Base-by-base conservation (phyloP, 306 rosid genomes). In the Lathyrus sativus region DNA sequence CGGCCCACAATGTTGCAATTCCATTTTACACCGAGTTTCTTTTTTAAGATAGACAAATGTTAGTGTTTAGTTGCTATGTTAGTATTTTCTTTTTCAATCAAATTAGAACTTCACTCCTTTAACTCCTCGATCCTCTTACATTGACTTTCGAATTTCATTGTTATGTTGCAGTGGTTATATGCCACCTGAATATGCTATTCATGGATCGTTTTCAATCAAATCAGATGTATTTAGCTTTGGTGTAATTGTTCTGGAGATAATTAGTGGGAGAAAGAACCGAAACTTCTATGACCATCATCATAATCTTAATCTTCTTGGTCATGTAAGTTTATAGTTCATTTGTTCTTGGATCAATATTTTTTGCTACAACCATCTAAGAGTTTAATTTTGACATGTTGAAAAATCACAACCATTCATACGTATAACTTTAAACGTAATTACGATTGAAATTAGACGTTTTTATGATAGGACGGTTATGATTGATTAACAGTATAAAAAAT, bases 281-380 rank as follows among this genome's bases (percentile, higher is more conserved):
- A 28, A 28, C 11, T 70, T 57, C 29, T 48, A 2, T 56, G 66
- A 70, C 45, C 66, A 55, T 42, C 33, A 15, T 24, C 57, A 70
- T 29, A 54, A 26, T 10, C 74, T 70, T 58, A 70, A 70, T 28
- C 74, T 57, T 70, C 56, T 70, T 10, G 66, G 66, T n/a, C 74
- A 56, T 57, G 74, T 45, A 35, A 35, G 39, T 35, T 35, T 7
- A 35, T 7, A 35, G 1, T 1, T 35, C 9, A 7, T 35, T 35
- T 35, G 2, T 1, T 35, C n/a, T 45, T 13, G 17, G 6, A 13
- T 13, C 50, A 13, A 0, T 44, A 13, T 44, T 12, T 44, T 2
- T 44, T 2, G 7, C 15, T 44, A 4, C 17, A 44, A 35, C 7
- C 39, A 35, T 35, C 2, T 35, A 35, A 35, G 39, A 35, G 9